A percentile compares a stretch with the other conserved stretches of the same genome.
phyloP scores from a whole-genome alignment of 305 asterid genomes.

The Solanum hybrid region DNA sequence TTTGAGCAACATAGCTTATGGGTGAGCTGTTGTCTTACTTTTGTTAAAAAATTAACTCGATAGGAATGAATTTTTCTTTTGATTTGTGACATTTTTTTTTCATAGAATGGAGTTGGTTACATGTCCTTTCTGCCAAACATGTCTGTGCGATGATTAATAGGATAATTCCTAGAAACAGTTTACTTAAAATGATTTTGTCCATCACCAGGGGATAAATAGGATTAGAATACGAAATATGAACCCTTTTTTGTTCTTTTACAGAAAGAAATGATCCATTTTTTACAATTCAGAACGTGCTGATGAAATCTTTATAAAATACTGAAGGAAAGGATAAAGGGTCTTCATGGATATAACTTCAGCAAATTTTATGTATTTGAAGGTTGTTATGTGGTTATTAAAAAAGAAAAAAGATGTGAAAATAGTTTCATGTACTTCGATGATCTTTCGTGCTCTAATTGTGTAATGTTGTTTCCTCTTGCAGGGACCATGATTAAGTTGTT shows the following conservation, averaged over 20 bases:
- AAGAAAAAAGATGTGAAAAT: not conserved
- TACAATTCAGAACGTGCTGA: not conserved
- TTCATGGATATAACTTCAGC: not conserved
- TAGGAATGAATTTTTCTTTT: not conserved
- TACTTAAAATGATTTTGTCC: not conserved
- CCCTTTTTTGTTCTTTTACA: not conserved
- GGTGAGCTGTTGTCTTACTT: not conserved
- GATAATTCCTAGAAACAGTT: not conserved
- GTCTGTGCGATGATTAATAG: not conserved
- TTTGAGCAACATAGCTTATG: not conserved
- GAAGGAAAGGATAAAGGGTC: not conserved
- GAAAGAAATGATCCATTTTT: not conserved
- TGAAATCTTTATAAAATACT: not conserved
- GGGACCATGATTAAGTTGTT: conserved; percentile 10
- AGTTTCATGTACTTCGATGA: not conserved
- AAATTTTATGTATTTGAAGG: not conserved
- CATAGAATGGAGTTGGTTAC: not conserved
- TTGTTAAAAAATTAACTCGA: not conserved
- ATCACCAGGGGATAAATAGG: not conserved
- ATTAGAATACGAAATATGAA: not conserved
- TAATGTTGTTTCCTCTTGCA: not conserved
- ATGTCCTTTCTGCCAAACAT: not conserved
- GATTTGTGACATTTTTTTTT: not conserved
- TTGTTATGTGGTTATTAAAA: not conserved
- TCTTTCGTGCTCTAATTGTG: not conserved